Conservation (phyloP, 441 rosid species). For the Flueggea neowawraea region DNA sequence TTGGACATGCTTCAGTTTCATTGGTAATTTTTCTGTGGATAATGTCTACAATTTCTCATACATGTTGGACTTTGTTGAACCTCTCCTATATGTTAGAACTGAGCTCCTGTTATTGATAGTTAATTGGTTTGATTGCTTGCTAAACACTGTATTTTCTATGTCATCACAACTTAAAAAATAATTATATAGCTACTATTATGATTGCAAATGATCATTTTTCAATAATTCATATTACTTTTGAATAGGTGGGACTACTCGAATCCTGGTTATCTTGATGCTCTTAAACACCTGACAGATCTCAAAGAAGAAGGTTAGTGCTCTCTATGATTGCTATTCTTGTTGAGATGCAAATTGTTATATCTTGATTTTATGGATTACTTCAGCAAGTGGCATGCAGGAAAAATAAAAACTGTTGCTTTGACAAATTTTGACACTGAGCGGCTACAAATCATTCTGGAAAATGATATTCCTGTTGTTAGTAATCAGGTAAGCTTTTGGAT, state of each 20-base stretch:
- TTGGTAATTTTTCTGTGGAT: slow-evolving; percentile 41
- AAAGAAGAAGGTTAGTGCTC: slow-evolving; percentile 71
- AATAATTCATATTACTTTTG: slow-evolving; percentile 1
- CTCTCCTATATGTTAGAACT: neutral
- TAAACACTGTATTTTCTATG: neutral
- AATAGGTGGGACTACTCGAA: slow-evolving; percentile 97
- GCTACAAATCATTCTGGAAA: slow-evolving; percentile 72
- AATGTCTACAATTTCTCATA: neutral
- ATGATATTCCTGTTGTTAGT: slow-evolving; percentile 90
- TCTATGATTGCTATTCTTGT: slow-evolving; percentile 14
- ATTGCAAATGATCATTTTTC: neutral
- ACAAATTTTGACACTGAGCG: slow-evolving; percentile 91
- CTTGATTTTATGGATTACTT: slow-evolving; percentile 24
- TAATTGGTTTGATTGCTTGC: neutral
- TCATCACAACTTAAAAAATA: neutral
- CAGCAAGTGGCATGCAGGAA: slow-evolving; percentile 54
- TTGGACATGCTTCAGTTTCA: slow-evolving; percentile 99
- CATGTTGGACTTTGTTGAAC: no score
- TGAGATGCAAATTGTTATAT: slow-evolving; percentile 14
- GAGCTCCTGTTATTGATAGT: neutral
- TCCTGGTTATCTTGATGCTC: slow-evolving; percentile 84
- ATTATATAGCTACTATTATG: neutral
- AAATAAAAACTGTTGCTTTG: slow-evolving; percentile 88
- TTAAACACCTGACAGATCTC: slow-evolving; percentile 84
- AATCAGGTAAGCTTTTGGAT: slow-evolving; percentile 56